phyloP scores from a whole-genome alignment of 495 filamentous ascomycete genomes.

The Neurospora sp. region DNA sequence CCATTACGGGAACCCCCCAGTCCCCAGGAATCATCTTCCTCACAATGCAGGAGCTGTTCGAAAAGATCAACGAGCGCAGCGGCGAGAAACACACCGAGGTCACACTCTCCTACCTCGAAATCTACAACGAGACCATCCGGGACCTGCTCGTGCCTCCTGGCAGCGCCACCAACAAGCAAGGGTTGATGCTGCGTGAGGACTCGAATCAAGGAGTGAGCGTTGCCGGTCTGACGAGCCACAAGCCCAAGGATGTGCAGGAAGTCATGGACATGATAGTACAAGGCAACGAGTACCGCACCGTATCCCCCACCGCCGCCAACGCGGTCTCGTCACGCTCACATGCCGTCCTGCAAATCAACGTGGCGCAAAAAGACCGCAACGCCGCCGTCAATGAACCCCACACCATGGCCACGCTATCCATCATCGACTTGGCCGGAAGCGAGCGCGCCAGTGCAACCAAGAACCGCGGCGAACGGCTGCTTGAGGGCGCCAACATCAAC shows the following conservation, averaged over 20 bases:
- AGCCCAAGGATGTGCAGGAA: conserved; percentile 72
- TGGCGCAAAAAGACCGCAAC: conserved; percentile 88
- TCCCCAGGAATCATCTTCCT: conserved; percentile 97
- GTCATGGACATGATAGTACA: conserved; percentile 99
- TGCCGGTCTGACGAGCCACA: conserved; percentile 82
- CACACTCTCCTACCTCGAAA: conserved; percentile 92
- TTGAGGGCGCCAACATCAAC: conserved; percentile 98
- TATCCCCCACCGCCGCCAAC: conserved; percentile 96
- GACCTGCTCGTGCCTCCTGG: conserved; percentile 83
- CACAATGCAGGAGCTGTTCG: conserved; percentile 97
- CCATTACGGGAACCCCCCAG: conserved; percentile 78
- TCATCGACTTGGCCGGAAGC: conserved; percentile 95
- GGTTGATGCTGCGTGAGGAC: conserved; percentile 91
- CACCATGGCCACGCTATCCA: conserved; percentile 95
- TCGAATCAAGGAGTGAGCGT: conserved; percentile 89
- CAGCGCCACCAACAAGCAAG: conserved; percentile 52
- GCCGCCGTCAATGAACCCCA: conserved; percentile 89
- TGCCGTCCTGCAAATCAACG: conserved; percentile 96
- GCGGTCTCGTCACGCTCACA: conserved; percentile 96
- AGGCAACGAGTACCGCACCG: conserved; percentile 89
- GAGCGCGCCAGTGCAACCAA: conserved; percentile 95
- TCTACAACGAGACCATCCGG: conserved; percentile 98
- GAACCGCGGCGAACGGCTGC: conserved; percentile 82
- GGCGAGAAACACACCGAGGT: conserved; percentile 83
- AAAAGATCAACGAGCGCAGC: conserved; percentile 77